phyloP scores from a whole-genome alignment of 805 yeast genomes.

The Suhomyces canberraensis region DNA sequence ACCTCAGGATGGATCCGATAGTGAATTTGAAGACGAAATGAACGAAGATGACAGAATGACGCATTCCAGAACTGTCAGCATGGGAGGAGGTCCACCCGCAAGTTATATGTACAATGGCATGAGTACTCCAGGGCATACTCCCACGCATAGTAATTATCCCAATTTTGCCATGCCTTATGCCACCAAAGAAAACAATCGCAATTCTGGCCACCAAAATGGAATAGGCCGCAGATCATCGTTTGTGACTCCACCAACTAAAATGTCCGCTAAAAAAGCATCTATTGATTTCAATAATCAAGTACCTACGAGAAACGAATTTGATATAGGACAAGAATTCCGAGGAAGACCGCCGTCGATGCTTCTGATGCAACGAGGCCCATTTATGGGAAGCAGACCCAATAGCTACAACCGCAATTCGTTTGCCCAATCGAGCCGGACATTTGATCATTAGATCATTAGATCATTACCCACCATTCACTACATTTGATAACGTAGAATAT shows the following conservation, averaged over 20 bases:
- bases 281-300: neutral
- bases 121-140: neutral
- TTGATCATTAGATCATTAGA: neutral
- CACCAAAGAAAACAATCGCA: neutral
- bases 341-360: conserved; percentile 7
- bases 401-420: neutral
- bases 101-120: neutral
- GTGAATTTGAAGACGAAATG: conserved; percentile 12
- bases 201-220: neutral
- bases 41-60: conserved; percentile 1
- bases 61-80: neutral
- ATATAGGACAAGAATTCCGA: neutral
- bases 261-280: neutral
- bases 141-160: neutral
- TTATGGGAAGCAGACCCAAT: neutral
- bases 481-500: neutral
- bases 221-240: neutral
- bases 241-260: neutral
- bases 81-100: neutral
- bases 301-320: neutral
- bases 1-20: conserved; percentile 9
- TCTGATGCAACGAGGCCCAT: neutral
- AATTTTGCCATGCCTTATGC: too few relatives aligned
- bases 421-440: neutral
- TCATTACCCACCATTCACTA: too few relatives aligned